Conservation (phyloP, 2,329 filamentous ascomycete species). For the Ceratocystis diversiconidia region DNA sequence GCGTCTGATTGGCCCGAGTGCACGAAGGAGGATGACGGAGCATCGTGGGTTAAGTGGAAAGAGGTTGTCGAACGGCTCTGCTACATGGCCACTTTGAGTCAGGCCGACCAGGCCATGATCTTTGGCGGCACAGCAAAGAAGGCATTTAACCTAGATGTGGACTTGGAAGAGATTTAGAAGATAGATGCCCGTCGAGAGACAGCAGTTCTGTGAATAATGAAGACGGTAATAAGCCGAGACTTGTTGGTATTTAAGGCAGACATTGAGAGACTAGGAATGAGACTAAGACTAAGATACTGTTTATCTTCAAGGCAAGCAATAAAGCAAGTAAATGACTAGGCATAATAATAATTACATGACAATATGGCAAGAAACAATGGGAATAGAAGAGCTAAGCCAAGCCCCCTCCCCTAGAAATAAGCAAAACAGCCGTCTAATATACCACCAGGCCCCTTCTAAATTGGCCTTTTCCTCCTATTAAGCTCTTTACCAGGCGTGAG, state of each 20-base stretch:
- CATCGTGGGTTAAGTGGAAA: conserved; percentile 64
- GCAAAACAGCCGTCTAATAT: neutral
- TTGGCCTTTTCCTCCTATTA: neutral
- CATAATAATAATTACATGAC: neutral
- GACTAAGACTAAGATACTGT: neutral
- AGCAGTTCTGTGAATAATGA: neutral
- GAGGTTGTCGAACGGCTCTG: conserved; percentile 55
- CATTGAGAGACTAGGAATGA: neutral
- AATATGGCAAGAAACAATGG: neutral
- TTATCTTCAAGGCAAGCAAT: neutral
- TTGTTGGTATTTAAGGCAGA: neutral
- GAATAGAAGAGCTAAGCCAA: neutral
- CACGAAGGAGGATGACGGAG: conserved; percentile 38
- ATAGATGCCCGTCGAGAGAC: neutral
- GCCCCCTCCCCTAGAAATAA: too few species aligned
- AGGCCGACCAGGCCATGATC: conserved; percentile 49
- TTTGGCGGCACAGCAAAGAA: conserved; percentile 59
- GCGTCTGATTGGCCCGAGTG: conserved; percentile 91
- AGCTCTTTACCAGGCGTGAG: neutral
- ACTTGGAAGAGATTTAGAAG: conserved; percentile 3
- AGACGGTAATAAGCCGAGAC: neutral
- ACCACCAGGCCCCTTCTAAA: neutral
- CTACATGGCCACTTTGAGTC: conserved; percentile 44
- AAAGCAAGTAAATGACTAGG: conserved; percentile 2
- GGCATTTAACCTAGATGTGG: conserved; percentile 40